Evolutionary conservation across 2,329 filamentous ascomycete genomes (phyloP).

Genomic region (Scedosporium aurantiacum): DNA sequence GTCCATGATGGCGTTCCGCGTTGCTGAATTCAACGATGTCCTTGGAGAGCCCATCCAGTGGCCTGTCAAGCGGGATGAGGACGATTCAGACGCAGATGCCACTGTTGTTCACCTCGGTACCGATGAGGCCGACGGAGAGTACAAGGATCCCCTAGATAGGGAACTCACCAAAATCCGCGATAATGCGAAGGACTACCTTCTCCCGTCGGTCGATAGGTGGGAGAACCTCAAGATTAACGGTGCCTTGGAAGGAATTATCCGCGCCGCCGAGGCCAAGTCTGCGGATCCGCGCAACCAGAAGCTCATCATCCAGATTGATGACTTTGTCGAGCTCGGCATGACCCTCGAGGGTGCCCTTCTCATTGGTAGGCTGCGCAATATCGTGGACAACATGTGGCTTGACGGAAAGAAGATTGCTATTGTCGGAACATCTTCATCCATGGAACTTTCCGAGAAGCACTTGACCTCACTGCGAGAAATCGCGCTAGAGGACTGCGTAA

Average conservation of each 20-base stretch:
- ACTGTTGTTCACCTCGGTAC: slow-evolving; percentile 15
- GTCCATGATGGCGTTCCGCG: slow-evolving; percentile 44
- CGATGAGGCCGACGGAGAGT: slow-evolving; percentile 13
- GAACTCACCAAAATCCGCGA: slow-evolving; percentile 32
- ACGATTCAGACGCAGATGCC: slow-evolving; percentile 16
- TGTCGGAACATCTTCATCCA: slow-evolving; percentile 62
- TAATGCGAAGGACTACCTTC: slow-evolving; percentile 17
- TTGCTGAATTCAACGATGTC: slow-evolving; percentile 39
- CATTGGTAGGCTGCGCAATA: slow-evolving; percentile 55
- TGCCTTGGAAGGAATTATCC: slow-evolving; percentile 45
- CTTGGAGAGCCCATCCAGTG: slow-evolving; percentile 12
- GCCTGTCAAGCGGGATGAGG: slow-evolving; percentile 22
- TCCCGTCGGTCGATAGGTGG: slow-evolving; percentile 38
- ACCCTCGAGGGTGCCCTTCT: slow-evolving; percentile 59
- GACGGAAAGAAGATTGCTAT: slow-evolving; percentile 64
- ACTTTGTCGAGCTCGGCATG: slow-evolving; percentile 67
- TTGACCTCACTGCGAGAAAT: slow-evolving; percentile 26
- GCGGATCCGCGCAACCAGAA: slow-evolving; percentile 25
- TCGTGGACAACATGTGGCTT: slow-evolving; percentile 61
- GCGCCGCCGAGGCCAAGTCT: slow-evolving; percentile 29
- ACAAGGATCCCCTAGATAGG: slow-evolving; percentile 25
- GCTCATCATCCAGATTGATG: slow-evolving; percentile 67
- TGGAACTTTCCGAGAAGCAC: slow-evolving; percentile 35
- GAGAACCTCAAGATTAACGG: slow-evolving; percentile 50
- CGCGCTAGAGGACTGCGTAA: slow-evolving; percentile 29